A percentile compares a stretch with the other conserved stretches of the same genome.
phyloP scores from a whole-genome alignment of 2,329 filamentous ascomycete genomes.

The Zarea fungicola region DNA sequence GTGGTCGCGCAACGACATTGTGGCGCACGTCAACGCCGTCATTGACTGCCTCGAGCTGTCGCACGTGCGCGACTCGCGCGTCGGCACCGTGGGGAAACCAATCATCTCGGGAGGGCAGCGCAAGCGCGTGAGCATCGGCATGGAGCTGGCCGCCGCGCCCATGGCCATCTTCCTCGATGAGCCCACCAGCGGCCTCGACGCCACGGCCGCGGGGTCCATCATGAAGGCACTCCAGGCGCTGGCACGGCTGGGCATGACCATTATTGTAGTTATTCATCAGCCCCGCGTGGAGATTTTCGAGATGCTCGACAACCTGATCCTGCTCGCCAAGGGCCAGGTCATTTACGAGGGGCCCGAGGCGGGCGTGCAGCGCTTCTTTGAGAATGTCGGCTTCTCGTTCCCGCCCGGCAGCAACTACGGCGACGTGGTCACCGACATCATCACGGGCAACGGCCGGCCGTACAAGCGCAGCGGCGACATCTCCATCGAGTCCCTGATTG shows the following conservation, averaged over 20 bases:
- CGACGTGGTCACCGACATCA: slow-evolving; percentile 57
- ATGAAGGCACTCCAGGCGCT: slow-evolving; percentile 51
- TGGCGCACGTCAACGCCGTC: slow-evolving; percentile 50
- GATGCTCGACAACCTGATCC: slow-evolving; percentile 50
- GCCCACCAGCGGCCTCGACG: slow-evolving; percentile 49
- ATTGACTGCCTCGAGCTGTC: slow-evolving; percentile 48
- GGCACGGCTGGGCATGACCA: slow-evolving; percentile 49
- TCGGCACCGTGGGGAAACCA: slow-evolving; percentile 46
- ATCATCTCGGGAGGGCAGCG: slow-evolving; percentile 53
- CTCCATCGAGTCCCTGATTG: slow-evolving; percentile 44
- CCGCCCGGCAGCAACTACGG: slow-evolving; percentile 46
- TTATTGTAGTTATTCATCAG: slow-evolving; percentile 56
- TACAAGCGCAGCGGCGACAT: slow-evolving; percentile 45
- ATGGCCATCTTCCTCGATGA: slow-evolving; percentile 52
- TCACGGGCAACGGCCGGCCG: slow-evolving; percentile 49
- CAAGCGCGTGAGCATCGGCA: slow-evolving; percentile 54
- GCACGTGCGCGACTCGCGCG: slow-evolving; percentile 46
- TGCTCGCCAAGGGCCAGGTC: slow-evolving; percentile 49
- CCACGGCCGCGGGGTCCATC: slow-evolving; percentile 50
- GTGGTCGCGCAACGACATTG: slow-evolving; percentile 45
- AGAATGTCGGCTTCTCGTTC: slow-evolving; percentile 47
- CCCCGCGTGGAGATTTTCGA: slow-evolving; percentile 55
- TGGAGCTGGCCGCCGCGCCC: slow-evolving; percentile 52
- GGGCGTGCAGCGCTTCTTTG: slow-evolving; percentile 44
- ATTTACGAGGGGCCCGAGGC: slow-evolving; percentile 48